Evolutionary conservation across 441 rosid species (phyloP), one percentile per base, ranked within the genome.

Genomic region (Jatropha podagrica): DNA sequence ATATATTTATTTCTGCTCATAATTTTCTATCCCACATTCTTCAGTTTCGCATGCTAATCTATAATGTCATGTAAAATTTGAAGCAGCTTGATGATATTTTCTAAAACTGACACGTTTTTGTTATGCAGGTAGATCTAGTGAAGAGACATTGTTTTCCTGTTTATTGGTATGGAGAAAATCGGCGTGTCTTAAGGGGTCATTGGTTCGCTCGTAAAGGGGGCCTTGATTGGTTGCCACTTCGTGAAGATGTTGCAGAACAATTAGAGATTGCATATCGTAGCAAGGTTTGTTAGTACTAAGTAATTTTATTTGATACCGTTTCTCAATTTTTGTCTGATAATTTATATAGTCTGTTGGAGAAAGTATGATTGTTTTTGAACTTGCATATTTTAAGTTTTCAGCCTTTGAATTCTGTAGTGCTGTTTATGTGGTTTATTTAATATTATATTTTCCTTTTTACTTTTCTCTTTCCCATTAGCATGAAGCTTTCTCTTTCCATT

Each of bases 141-240:
- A 89, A 83, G 75, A 90, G 98, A 78, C 97, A 91, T 81, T 90
- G 92, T 78, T 96, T 94, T 79, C 98, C 98, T 17, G 96, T 96
- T 69, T 94, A 96, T 77, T 96, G 99, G 98, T 85, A 88, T 85
- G 99, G 98, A 78, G 98, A 96, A 81, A 96, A 92, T 66, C 86
- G 98, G 51, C 98, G 99, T 75, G 98, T 94, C 69, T 81, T 96
- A 75, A 91, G 99, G 81, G 99, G 99, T 54, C 99, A 94, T 76
- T 96, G 99, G 98, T 96, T 96, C 80, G 98, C 97, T 76, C 85
- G 92, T 71, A 94, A 92, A 83, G 97, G 97, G 71, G 96, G 98
- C 61, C 83, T 92, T 68, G 97, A 92, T 84, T 94, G 99, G 99
- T 88, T 92, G 79, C 99, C 99, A 38, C 86, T 96, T 73, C 97